Evolutionary conservation across 2,329 filamentous ascomycete genomes (phyloP), one percentile per base, ranked within the genome.

Genomic region (Clarireedia monteithiana): DNA sequence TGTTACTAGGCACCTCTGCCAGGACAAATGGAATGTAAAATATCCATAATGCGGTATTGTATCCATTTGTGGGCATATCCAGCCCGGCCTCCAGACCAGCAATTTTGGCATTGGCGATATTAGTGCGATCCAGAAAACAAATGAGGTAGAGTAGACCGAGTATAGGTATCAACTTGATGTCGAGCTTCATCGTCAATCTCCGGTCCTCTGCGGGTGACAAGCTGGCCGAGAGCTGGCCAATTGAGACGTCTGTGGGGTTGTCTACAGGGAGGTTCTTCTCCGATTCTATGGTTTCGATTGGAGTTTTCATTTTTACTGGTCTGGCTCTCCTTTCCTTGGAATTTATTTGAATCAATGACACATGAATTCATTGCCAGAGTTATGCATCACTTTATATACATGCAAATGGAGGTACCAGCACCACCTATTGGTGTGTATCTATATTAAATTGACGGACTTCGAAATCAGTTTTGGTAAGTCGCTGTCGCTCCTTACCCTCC

Each of bases 111-210:
- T 61, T 61, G 17, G 75, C 76, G 52, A 79, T 76, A 60, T 79
- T 80, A n/a, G 75, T 77, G 39, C 75, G 70, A 58, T 78, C 76
- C 38, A 79, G 66, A 63, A 78, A 79, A 57, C 75, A 77, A 27
- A 78, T 70, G 6, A 84, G 69, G 59, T 83, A 84, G 17, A 85
- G 74, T 0, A 84, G 65, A 4, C 80, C 77, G 60, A 84, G 75
- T 67, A 83, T 78, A 1, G 81, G 82, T 46, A 84, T 48, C 7
- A 64, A 44, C 20, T 55, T 59, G 14, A 63, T 23, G 50, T 64
- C 62, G 48, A 59, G 49, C 39, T 62, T 62, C 17, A 44, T 56
- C 9, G 56, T 58, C 20, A 60, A 50, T 27, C 14, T 17, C 17
- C 56, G 42, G 12, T 56, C 53, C 30, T 48, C 46, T n/a, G 15